Base-by-base conservation (phyloP, 208 protist species). In the Wallacemonas rigidus region DNA sequence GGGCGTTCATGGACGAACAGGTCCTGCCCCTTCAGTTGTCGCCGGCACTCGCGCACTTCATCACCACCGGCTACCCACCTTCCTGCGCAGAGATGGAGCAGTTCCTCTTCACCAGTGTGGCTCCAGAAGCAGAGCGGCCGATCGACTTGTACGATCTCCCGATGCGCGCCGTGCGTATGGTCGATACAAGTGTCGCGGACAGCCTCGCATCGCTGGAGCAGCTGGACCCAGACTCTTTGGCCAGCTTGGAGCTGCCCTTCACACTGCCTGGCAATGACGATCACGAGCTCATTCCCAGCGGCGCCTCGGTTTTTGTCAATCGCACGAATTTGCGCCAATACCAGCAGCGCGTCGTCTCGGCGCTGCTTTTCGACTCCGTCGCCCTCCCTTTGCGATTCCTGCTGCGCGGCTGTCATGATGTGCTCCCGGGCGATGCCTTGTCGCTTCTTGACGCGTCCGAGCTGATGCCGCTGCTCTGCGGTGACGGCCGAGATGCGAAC, bases 11-110 rank as follows among this genome's bases (percentile, higher is more conserved):
- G 0, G 91, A 96, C 57, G 84, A 82, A 58, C 79, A 93, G 43
- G 81, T 94, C 12, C 85, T 96, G 41, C 91, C 91, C 17, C 76
- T 96, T 3, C 81, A 83, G 43, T 69, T 96, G 3, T 91, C 82
- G 6, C 78, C 87, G 2, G 88, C 88, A 2, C 64, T 96, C 9
- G 77, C 80, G n/a, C 78, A 88, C 36, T 96, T 94, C 67, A 67
- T 96, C 1, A 81, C 79, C 3, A 71, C 68, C 17, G 80, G 79
- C 55, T 53, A 87, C 15, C 89, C 89, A 15, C 69, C 85, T 1
- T 62, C 71, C 15, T 74, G 12, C 15, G 7, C 35, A 38, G 43
- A 43, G 54, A 48, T 56, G 50, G 71, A 72, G 38, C 43, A 54
- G 12, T 45, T 45, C 1, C 58, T 69, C 41, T 64, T 58, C 38